A percentile compares a stretch with the other conserved stretches of the same genome.
Evolutionary conservation across 331 rosid genomes (phyloP).

Genomic region (Prunus yedoensis): DNA sequence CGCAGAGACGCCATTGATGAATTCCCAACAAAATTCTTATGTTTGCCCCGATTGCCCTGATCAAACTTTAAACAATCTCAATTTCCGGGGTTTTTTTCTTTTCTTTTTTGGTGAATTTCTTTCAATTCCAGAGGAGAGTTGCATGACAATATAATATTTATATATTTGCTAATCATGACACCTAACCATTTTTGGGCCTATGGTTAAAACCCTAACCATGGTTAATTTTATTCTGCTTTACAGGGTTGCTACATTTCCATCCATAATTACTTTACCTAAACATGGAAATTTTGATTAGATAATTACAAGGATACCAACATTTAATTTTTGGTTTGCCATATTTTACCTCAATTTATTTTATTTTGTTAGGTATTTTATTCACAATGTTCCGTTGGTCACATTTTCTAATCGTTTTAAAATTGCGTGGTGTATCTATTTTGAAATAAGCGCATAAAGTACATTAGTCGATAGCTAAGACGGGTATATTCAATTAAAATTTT

Average conservation of each 20-base stretch:
- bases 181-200: background rate
- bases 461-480: too few species aligned
- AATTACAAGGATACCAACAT: background rate
- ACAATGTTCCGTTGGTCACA: background rate
- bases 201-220: constrained; percentile 26
- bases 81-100: constrained; percentile 10
- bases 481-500: too few species aligned
- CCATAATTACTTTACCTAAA: background rate
- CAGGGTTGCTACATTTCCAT: background rate
- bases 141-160: background rate
- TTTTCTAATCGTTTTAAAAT: background rate
- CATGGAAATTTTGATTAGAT: background rate
- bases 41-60: constrained; percentile 13
- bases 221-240: constrained; percentile 20
- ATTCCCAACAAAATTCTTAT: constrained; percentile 15
- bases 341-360: background rate
- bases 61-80: constrained; percentile 14
- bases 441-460: too few species aligned
- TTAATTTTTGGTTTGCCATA: background rate
- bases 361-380: background rate
- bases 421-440: background rate
- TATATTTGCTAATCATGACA: constrained; percentile 2
- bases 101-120: constrained; percentile 3
- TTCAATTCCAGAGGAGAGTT: constrained; percentile 7
- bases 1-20: constrained; percentile 24